A percentile compares a stretch with the other conserved stretches of the same genome.
Evolutionary conservation across 1,139 yeast species (phyloP).

Genomic region (Kodamaea plutei): DNA sequence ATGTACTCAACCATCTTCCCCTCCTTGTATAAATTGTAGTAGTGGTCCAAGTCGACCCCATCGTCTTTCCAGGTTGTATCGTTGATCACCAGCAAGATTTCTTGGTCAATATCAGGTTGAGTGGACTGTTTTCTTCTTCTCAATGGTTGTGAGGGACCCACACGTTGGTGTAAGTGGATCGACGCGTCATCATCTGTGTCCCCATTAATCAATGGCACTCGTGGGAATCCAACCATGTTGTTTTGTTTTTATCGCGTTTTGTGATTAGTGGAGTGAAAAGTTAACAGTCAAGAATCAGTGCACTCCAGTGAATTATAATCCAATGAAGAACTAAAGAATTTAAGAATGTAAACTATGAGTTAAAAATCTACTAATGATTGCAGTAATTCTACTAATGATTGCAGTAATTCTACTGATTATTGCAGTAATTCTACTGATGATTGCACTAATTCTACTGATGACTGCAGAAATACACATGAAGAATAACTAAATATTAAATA

Average conservation of each 20-base stretch:
- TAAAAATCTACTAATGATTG: no score
- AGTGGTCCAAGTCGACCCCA: constrained; percentile 10
- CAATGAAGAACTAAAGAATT: no score
- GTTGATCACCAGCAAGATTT: constrained; percentile 13
- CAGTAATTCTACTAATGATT: no score
- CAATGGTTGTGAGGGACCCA: constrained; percentile 40
- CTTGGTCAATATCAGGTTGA: constrained; percentile 13
- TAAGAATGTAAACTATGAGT: no score
- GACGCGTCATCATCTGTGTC: constrained; percentile 46
- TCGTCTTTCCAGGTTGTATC: constrained; percentile 7
- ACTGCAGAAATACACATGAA: no score
- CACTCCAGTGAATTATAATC: no score
- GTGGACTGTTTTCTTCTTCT: constrained; percentile 12
- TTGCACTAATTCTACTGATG: no score
- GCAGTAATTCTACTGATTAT: no score
- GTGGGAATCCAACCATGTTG: constrained; percentile 31
- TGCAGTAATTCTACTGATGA: no score
- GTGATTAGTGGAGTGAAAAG: no score
- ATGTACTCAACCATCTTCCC: constrained; percentile 7
- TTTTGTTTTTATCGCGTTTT: constrained; percentile 2
- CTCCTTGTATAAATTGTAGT: constrained; percentile 11
- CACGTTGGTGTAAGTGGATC: constrained; percentile 33
- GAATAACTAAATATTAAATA: no score
- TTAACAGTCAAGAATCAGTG: no score
- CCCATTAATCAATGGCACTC: constrained; percentile 34